Base-by-base conservation (phyloP, 768 basidiomycete genomes). In the Boletellus sp. region DNA sequence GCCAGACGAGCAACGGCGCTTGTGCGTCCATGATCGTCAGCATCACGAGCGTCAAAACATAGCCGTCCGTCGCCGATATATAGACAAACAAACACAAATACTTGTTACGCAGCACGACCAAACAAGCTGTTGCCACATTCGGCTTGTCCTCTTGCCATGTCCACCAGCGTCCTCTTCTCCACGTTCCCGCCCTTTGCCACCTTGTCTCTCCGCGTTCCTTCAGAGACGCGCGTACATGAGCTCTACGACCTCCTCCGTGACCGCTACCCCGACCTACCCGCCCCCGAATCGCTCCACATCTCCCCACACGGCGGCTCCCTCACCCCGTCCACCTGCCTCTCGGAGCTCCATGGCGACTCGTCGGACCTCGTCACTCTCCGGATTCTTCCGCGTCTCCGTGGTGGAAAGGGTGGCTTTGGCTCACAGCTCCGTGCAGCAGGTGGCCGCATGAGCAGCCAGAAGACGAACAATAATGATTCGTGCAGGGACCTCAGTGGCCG, bases 351-450 rank as follows among this genome's bases (percentile, higher is more conserved):
- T 57, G 60, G 48, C 17, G 60, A 63, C 26, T 60, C 63, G 15
- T 63, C 65, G 5, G 55, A 63, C 34, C 68, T 88, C 23, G 72
- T 92, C n/a, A 75, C 78, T 2, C 73, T 97, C 1, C 78, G 90
- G 0, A 74, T 95, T n/a, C 72, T 78, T 1, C 86, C 91, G 0
- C 75, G 85, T 22, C 64, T 97, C 7, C 75, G 77, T 3, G 95
- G 95, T 42, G 96, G 96, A 17, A 99, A 98, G 71, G 95, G 96
- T 66, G 96, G 95, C 31, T 98, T 99, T 62, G 96, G 96, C 4
- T 90, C 88, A 16, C 94, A 97, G 73, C 76, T 99, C 56, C 81
- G 96, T 67, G 95, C 96, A 0, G 95, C 95, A 13, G 96, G 96
- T 56, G 95, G 96, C 12, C 81, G 95, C 28, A 99, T 99, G 96